Base-by-base conservation (phyloP, 2,329 filamentous ascomycete species). In the Aspergillus sp. region DNA sequence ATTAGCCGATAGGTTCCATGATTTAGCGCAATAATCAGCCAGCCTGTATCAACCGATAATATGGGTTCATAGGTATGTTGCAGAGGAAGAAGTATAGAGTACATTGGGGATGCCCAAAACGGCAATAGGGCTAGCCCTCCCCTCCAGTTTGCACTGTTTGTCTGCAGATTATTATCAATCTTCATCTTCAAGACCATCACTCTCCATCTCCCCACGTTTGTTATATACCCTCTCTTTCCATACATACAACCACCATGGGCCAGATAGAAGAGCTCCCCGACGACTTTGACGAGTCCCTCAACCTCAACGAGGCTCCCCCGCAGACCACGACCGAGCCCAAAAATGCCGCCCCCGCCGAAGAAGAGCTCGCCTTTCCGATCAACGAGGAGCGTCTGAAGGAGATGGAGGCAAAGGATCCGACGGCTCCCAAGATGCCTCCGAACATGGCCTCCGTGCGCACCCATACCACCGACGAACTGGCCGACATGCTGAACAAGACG, bases 401-500 rank as follows among this genome's bases (percentile, higher is more conserved):
- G 49, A 43, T 64, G 14, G 54, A 66, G 17, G 61, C 64, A 41
- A 61, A 62, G 47, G 65, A 69, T 25, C 65, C 68, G 0, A 58
- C 59, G 19, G 65, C 67, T 52, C 68, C 81, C 5, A 71, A 75
- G 11, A 72, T 86, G 56, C 84, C 85, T 4, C 83, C 84, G 1
- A 75, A 73, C 4, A 83, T 86, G 76, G 81, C 80, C 16, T 79
- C 78, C 2, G 74, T 83, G 42, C 79, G 78, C 55, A 76, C 79
- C 50, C 78, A 84, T 64, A 78, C 79, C 4, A 76, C 76, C 1
- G 82, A 86, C 45, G 83, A 88, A 59, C 73, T 89, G 32, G 65
- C 86, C 38, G 75, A 78, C 44, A 82, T 87, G 63, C 78, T 89
- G 74, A 88, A 88, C 65, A 83, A 85, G 58, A 80, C 82, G 45